Conservation (phyloP, 768 basidiomycete genomes). For the Lanmaoa rubissima region DNA sequence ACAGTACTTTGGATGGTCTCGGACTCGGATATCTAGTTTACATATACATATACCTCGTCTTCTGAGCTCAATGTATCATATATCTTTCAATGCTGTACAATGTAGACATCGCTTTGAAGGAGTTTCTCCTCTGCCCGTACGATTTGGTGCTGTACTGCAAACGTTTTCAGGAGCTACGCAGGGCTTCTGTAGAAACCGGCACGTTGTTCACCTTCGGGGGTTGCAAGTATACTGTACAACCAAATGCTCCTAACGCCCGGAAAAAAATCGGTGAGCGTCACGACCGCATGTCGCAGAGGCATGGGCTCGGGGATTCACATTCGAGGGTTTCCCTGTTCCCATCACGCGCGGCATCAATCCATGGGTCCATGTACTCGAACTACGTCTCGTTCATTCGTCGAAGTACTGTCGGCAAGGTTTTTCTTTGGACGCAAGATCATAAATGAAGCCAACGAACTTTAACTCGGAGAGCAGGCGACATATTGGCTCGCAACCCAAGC, state of each 20-base stretch:
- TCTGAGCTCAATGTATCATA: background rate
- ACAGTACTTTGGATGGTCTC: too few species aligned
- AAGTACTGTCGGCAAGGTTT: background rate
- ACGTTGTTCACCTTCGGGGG: background rate
- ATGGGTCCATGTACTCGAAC: background rate
- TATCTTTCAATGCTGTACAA: background rate
- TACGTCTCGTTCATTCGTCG: background rate
- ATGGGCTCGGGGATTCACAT: background rate
- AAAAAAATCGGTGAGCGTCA: background rate
- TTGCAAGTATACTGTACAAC: background rate
- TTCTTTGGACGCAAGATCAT: background rate
- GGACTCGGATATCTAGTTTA: too few species aligned
- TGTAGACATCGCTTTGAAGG: background rate
- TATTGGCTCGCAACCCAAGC: background rate
- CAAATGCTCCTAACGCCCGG: background rate
- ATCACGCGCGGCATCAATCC: background rate
- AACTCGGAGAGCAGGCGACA: background rate
- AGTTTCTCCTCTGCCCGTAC: background rate
- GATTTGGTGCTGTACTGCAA: background rate
- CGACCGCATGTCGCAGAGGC: background rate
- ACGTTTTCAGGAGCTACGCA: background rate
- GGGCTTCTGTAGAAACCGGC: too few species aligned
- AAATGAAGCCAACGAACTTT: background rate
- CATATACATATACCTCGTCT: too few species aligned
- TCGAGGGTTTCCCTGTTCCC: background rate